Evolutionary conservation across 345 rosid genomes (phyloP).

Genomic region (Cardamine chenopodiifolia): DNA sequence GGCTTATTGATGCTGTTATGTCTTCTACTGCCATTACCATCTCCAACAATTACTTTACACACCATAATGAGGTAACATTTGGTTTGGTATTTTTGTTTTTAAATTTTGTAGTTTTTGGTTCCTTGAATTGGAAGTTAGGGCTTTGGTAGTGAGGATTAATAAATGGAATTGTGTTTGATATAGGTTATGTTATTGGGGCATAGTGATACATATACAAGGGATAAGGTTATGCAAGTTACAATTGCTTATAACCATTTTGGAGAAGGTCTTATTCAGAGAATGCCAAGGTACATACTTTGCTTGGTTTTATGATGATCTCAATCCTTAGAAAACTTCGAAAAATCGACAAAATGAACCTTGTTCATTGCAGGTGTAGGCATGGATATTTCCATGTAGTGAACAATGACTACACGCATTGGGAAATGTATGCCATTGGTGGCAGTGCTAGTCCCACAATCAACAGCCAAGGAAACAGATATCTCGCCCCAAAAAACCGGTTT

Average conservation of each 20-base stretch:
- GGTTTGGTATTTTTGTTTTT: too few relatives aligned
- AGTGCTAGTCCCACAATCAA: constrained; percentile 97
- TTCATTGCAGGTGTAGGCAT: constrained; percentile 75
- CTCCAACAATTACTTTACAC: constrained; percentile 83
- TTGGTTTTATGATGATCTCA: background rate
- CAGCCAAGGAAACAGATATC: constrained; percentile 95
- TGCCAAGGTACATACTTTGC: constrained; percentile 70
- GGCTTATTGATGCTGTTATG: constrained; percentile 68
- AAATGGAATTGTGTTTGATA: constrained; percentile 32
- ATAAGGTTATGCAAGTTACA: constrained; percentile 94
- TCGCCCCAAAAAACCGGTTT: constrained; percentile 79
- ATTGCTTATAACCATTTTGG: constrained; percentile 99
- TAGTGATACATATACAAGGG: constrained; percentile 89
- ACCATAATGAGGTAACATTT: constrained; percentile 66
- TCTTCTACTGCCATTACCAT: constrained; percentile 77
- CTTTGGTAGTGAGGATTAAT: background rate
- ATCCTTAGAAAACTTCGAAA: background rate
- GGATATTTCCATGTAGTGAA: constrained; percentile 98
- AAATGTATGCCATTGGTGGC: constrained; percentile 99
- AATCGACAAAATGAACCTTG: background rate
- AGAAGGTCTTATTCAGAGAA: constrained; percentile 97
- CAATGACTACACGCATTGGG: constrained; percentile 99
- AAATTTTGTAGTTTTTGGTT: background rate
- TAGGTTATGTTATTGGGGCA: constrained; percentile 98
- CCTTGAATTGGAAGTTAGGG: background rate